Base-by-base conservation (phyloP, 2,329 filamentous ascomycete species). In the Chrysosporium keratinophilum region DNA sequence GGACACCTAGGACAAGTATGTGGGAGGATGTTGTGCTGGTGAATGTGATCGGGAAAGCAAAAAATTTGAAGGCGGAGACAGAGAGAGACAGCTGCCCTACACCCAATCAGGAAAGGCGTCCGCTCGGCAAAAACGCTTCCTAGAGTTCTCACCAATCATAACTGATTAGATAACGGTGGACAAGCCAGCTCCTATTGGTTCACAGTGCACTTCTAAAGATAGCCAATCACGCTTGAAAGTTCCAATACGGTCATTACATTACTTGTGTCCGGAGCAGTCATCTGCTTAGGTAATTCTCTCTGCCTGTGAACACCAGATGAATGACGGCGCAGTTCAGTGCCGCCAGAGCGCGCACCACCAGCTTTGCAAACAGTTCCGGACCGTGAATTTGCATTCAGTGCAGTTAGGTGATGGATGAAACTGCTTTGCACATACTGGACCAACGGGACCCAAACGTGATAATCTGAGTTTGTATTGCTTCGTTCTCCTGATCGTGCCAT, bases 81-180 rank as follows among this genome's bases (percentile, higher is more conserved):
- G 31, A 41, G 12, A 28, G 11, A 50, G 40, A 50, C 42, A 49
- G 50, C 37, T 35, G 45, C 2, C 14, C 47, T 50, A 54, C 11
- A 5, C 42, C 20, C 5, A 47, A 42, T 51, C 35, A 1, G 54
- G 54, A 14, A 46, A 55, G 33, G 47, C 33, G 50, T 15, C 41
- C 42, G 50, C 34, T 6, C 1, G 33, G n/a, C 4, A n/a, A 34
- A 6, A 12, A 3, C n/a, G n/a, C n/a, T n/a, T n/a, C 40, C 17
- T 7, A 28, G 15, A 37, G 17, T 5, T 23, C 14, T 17, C 12
- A 10, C 50, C 42, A 46, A 46, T 46, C 4, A 14, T 2, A 39
- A 11, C 9, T 19, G 14, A 33, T 33, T 10, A 31, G 1, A 2
- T 39, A 39, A 39, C 11, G 33, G 33, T 7, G 33, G n/a, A n/a